Conservation (phyloP, 306 rosid species). For the Canavalia ensiformis region DNA sequence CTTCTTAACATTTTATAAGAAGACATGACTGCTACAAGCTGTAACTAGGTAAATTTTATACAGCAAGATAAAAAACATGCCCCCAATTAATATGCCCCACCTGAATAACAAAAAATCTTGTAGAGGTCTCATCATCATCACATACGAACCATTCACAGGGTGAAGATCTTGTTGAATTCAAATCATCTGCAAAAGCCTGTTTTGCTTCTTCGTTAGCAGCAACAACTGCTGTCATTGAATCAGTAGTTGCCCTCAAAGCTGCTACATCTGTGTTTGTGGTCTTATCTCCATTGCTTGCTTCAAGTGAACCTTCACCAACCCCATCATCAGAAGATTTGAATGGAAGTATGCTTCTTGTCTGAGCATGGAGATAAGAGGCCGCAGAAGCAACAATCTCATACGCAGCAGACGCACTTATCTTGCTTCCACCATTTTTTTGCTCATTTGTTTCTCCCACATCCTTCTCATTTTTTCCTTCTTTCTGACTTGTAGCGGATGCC, state of each 20-base stretch:
- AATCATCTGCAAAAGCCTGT: slow-evolving; percentile 80
- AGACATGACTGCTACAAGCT: background rate
- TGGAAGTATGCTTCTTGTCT: slow-evolving; percentile 73
- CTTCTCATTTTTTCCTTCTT: slow-evolving; percentile 45
- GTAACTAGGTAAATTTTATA: background rate
- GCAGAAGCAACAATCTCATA: slow-evolving; percentile 88
- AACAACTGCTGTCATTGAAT: slow-evolving; percentile 77
- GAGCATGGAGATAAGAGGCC: slow-evolving; percentile 85
- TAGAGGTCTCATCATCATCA: slow-evolving; percentile 67
- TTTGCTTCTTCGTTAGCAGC: slow-evolving; percentile 87
- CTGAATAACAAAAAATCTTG: slow-evolving; percentile 81
- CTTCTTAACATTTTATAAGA: background rate
- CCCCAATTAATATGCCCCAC: slow-evolving; percentile 39
- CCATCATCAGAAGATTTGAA: slow-evolving; percentile 56
- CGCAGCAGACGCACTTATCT: slow-evolving; percentile 68
- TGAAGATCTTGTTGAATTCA: slow-evolving; percentile 69
- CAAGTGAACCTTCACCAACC: slow-evolving; percentile 43
- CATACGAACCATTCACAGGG: slow-evolving; percentile 87
- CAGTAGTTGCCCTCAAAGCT: slow-evolving; percentile 68
- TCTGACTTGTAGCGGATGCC: slow-evolving; percentile 44
- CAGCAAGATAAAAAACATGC: background rate
- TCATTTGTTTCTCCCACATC: slow-evolving; percentile 50
- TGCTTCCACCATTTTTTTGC: slow-evolving; percentile 48
- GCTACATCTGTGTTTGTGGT: slow-evolving; percentile 61
- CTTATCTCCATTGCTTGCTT: slow-evolving; percentile 46